Conservation (phyloP, 306 rosid species). For the Amphicarpaea edgeworthii region DNA sequence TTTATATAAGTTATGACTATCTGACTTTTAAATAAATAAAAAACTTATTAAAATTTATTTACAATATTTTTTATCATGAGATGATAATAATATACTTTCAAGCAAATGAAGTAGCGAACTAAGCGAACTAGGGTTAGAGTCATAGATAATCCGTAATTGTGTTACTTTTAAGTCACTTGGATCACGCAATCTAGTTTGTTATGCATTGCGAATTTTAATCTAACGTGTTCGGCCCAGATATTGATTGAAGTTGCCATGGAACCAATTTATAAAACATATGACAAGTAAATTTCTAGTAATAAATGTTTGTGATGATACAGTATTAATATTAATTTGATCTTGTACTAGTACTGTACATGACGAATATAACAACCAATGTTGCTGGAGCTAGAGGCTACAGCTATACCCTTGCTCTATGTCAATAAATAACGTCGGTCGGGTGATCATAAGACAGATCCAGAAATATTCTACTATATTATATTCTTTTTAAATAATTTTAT, state of each 20-base stretch:
- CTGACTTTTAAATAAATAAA: no score
- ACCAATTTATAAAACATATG: background rate
- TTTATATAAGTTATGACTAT: no score
- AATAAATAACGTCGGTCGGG: no score
- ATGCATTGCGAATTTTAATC: background rate
- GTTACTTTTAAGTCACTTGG: background rate
- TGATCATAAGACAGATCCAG: background rate
- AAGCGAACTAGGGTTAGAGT: background rate
- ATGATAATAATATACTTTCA: no score
- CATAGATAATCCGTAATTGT: background rate
- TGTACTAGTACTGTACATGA: no score
- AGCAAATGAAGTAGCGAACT: no score
- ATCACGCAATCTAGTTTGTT: conserved; percentile 4
- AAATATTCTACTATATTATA: background rate
- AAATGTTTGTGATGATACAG: background rate
- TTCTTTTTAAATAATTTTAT: background rate
- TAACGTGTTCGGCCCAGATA: background rate
- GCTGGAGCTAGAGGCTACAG: no score
- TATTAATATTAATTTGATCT: no score
- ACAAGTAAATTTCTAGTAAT: background rate
- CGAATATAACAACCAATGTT: no score
- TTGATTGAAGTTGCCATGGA: background rate
- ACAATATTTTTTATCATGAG: no score
- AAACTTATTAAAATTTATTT: no score
- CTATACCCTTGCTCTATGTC: no score